Evolutionary conservation across 495 filamentous ascomycete species (phyloP).

Genomic region (Pseudomonodictys pantanalensis): DNA sequence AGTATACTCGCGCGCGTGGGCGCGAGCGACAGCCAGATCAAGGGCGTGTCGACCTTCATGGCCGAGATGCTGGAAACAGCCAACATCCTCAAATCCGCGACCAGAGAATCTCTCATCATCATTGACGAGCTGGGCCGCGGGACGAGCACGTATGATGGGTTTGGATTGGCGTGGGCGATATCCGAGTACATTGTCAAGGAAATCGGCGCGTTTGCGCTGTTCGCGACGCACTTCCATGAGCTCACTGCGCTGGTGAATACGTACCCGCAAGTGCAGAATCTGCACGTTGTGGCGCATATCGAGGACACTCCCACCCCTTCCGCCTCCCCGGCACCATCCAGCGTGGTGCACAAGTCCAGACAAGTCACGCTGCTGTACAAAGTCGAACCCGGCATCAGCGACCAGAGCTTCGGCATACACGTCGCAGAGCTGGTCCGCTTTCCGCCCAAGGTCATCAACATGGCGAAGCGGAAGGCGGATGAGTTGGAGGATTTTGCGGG

Average conservation of each 20-base stretch:
- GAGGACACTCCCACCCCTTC: constrained; percentile 47
- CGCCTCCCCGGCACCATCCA: too few species aligned
- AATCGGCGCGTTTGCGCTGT: constrained; percentile 88
- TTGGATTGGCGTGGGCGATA: constrained; percentile 97
- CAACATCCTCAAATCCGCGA: constrained; percentile 96
- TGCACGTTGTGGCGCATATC: constrained; percentile 96
- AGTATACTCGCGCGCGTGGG: constrained; percentile 96
- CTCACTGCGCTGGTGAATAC: constrained; percentile 84
- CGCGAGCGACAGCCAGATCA: constrained; percentile 91
- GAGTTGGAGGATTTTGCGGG: constrained; percentile 95
- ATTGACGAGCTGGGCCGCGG: constrained; percentile 98
- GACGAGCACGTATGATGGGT: constrained; percentile 97
- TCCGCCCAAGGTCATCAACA: constrained; percentile 93
- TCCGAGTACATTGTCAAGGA: constrained; percentile 95
- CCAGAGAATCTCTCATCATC: constrained; percentile 90
- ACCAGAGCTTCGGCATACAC: constrained; percentile 97
- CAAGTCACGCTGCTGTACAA: constrained; percentile 97
- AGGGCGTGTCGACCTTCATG: constrained; percentile 99
- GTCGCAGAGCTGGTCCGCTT: constrained; percentile 98
- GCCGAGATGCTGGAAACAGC: constrained; percentile 99
- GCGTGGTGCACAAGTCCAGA: constrained; percentile 46
- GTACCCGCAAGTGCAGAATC: constrained; percentile 81
- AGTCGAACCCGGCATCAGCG: constrained; percentile 90
- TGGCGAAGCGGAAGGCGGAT: constrained; percentile 97
- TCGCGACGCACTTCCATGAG: constrained; percentile 98